Evolutionary conservation across 805 yeast genomes (phyloP), one percentile per base, ranked within the genome.

Genomic region (Yamadazyma nakazawae): DNA sequence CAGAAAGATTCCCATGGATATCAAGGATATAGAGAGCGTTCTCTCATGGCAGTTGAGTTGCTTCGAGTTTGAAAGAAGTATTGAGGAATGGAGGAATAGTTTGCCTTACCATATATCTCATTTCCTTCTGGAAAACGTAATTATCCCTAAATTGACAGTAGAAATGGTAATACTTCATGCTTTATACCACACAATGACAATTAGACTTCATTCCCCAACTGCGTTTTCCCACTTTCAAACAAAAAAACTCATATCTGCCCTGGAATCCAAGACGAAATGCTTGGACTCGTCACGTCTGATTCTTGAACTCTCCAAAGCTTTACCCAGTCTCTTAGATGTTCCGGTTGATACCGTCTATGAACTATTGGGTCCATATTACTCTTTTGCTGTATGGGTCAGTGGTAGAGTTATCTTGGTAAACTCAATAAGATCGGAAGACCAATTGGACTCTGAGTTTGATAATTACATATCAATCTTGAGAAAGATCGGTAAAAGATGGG

Each of bases 331-430:
- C 16, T 47, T 49, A 14, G 37, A 43, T 14, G 13, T 34, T 5
- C 40, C 45, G 13, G 48, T 26, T 9, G 47, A 41, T n/a, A 13
- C 37, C 2, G 49, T 54, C 5, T 50, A 51, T 34, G 50, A 43
- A 34, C 13, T 49, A 5, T 45, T 53, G 30, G 59, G 59, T 1
- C 59, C 59, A 1, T 51, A 52, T 32, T 55, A 54, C 46, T 53
- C 57, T 1, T 55, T 55, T 44, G 37, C 53, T 5, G 37, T 55
- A 11, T 55, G 59, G 59, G 57, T 55, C 3, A 41, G 52, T 45
- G 55, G 53, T 2, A 45, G 59, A 41, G 49, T 55, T 1, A 28
- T 54, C 5, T 40, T 55, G 28, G 59, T 54, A 9, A 36, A 52
- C 36, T 40, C 52, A 12, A 44, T 54, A 12, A 28, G 44, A 30